These are phyloP conservation scores for Microsporum canis DNA, from an alignment of 2,329 filamentous ascomycete species.

Conservation along the genomic window DNA sequence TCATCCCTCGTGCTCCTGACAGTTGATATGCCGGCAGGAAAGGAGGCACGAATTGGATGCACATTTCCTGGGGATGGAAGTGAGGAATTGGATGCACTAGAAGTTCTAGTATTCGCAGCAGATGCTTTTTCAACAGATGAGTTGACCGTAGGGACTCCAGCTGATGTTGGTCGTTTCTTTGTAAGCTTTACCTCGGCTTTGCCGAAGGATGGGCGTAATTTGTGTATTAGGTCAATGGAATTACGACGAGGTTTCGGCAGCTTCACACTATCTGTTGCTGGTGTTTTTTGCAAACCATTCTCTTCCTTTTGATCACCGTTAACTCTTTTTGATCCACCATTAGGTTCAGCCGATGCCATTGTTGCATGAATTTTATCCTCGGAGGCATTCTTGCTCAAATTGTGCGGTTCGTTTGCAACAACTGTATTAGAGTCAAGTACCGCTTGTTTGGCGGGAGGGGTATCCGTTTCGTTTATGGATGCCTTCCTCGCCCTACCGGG, in stretches of 20 bases:
- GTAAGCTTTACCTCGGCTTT: slow-evolving; percentile 1
- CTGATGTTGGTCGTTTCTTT: not conserved
- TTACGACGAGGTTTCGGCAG: slow-evolving; percentile 4
- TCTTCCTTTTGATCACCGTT: not conserved
- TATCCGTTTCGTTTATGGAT: not conserved
- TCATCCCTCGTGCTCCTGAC: not conserved
- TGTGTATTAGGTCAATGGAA: slow-evolving; percentile 10
- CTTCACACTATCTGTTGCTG: not conserved
- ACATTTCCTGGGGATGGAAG: not conserved
- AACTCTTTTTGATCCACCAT: not conserved
- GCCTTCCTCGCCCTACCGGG: slow-evolving; percentile 7
- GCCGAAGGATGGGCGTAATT: not conserved
- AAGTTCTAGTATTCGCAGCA: not conserved
- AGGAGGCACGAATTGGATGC: not conserved
- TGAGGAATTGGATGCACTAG: not conserved
- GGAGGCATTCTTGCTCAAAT: not conserved
- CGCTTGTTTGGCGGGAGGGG: not conserved
- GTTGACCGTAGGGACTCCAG: not conserved
- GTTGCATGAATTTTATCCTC: not conserved
- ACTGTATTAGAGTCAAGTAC: not conserved
- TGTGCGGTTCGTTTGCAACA: too few species aligned
- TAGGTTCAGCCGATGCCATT: not conserved
- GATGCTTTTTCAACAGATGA: not conserved
- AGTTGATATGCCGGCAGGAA: not conserved
- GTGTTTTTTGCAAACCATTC: not conserved